These are phyloP conservation scores for Phaffia tasmanica DNA, from an alignment of 768 basidiomycete genomes.

Conservation along the genomic window DNA sequence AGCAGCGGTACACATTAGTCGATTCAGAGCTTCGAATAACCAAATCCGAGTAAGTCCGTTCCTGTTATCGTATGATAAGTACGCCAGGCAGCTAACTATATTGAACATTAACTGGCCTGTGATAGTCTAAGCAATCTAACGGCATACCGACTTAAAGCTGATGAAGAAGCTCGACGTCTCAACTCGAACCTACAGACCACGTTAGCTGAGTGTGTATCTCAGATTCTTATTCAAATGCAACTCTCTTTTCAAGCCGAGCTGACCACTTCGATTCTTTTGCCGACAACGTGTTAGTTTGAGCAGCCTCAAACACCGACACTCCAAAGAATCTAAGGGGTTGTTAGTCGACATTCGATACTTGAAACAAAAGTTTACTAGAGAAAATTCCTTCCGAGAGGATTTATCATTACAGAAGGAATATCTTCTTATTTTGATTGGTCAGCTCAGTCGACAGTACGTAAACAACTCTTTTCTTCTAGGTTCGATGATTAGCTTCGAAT, in stretches of 20 bases:
- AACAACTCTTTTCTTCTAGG: conserved; percentile 27
- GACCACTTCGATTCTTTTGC: conserved; percentile 33
- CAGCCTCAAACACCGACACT: conserved; percentile 30
- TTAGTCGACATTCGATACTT: conserved; percentile 83
- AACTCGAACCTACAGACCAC: conserved; percentile 46
- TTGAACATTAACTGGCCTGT: too few species aligned
- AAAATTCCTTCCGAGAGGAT: conserved; percentile 63
- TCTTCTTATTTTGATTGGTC: conserved; percentile 55
- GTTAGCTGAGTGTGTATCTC: too few species aligned
- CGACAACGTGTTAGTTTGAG: conserved; percentile 6
- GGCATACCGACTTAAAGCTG: conserved; percentile 32
- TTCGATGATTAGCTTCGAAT: not conserved
- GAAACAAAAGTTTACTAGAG: conserved; percentile 80
- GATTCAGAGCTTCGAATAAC: too few species aligned
- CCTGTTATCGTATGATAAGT: too few species aligned
- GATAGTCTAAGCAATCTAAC: conserved; percentile 6
- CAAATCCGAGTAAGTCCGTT: too few species aligned
- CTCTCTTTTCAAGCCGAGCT: conserved; percentile 40
- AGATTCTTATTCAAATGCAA: too few species aligned
- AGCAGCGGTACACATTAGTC: too few species aligned
- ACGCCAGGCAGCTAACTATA: too few species aligned
- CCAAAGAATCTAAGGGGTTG: conserved; percentile 67
- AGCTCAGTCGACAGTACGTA: conserved; percentile 20
- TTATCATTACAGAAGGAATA: conserved; percentile 82
- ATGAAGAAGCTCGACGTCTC: conserved; percentile 43